phyloP scores from a whole-genome alignment of 306 rosid species.

The Oxytropis ochrocephala region DNA sequence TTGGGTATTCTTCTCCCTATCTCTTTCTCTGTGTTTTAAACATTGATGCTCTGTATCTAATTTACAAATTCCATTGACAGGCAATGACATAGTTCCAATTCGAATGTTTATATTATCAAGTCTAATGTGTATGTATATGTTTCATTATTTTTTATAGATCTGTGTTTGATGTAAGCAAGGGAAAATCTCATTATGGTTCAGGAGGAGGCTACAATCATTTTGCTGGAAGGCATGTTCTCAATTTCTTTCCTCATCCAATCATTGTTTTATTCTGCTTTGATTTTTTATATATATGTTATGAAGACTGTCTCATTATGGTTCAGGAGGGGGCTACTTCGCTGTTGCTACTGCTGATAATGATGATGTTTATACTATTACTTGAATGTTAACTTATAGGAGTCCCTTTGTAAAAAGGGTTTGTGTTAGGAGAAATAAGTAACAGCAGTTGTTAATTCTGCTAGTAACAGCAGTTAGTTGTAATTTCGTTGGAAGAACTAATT shows the following conservation, averaged over 20 bases:
- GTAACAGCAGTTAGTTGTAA: too few species aligned
- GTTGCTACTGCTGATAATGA: too few species aligned
- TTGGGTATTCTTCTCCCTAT: conserved; percentile 47
- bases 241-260: neutral
- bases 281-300: neutral
- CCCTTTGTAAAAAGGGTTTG: too few species aligned
- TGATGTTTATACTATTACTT: too few species aligned
- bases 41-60: neutral
- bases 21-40: neutral
- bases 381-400: too few species aligned
- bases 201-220: conserved; percentile 94
- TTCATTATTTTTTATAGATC: conserved; percentile 42
- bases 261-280: neutral
- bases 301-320: neutral
- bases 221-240: conserved; percentile 66
- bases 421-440: too few species aligned
- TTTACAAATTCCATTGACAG: neutral
- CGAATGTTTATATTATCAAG: neutral
- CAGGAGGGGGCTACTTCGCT: too few species aligned
- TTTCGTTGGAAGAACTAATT: too few species aligned
- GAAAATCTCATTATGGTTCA: conserved; percentile 83
- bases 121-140: conserved; percentile 1
- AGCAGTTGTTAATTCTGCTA: too few species aligned
- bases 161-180: conserved; percentile 85
- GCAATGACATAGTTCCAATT: neutral